Evolutionary conservation across 768 basidiomycete genomes (phyloP).

Genomic region (Scleroderma citrinum): DNA sequence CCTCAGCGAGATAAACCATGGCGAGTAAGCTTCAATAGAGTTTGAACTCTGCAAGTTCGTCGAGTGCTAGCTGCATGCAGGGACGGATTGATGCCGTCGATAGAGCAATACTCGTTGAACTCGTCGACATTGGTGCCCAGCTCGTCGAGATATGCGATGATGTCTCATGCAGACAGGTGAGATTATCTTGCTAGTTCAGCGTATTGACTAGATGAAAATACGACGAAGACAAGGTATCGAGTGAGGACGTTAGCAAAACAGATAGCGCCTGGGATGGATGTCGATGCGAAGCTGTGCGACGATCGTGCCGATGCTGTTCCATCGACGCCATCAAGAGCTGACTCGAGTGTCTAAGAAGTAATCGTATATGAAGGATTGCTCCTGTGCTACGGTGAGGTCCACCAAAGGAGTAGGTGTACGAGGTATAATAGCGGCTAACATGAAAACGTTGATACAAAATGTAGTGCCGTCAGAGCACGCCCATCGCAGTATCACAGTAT

Average conservation of each 20-base stretch:
- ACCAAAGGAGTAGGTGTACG: too few relatives aligned
- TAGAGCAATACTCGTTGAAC: conserved; percentile 53
- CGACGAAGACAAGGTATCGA: conserved; percentile 63
- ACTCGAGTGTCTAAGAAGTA: too few relatives aligned
- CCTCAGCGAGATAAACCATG: conserved; percentile 55
- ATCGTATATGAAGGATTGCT: too few relatives aligned
- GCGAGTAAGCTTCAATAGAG: conserved; percentile 3
- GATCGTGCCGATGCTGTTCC: conserved; percentile 61
- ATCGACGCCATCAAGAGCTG: too few relatives aligned
- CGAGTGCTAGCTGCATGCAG: conserved; percentile 64
- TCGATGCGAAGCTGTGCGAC: conserved; percentile 68
- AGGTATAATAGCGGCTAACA: too few relatives aligned
- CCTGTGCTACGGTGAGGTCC: too few relatives aligned
- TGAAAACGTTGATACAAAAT: too few relatives aligned
- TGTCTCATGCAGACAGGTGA: conserved; percentile 52
- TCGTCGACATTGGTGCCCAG: conserved; percentile 69
- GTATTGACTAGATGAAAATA: conserved; percentile 64
- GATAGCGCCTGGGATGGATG: conserved; percentile 67
- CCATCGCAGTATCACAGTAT: too few relatives aligned
- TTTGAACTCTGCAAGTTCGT: conserved; percentile 70
- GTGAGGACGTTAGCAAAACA: conserved; percentile 68
- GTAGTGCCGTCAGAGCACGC: too few relatives aligned
- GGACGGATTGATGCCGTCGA: conserved; percentile 63
- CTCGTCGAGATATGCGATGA: conserved; percentile 62
- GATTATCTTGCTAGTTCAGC: conserved; percentile 69